These are phyloP conservation scores for Schizochytrium sp. DNA, from an alignment of 108 stramenopile species.

Conservation along the genomic window DNA sequence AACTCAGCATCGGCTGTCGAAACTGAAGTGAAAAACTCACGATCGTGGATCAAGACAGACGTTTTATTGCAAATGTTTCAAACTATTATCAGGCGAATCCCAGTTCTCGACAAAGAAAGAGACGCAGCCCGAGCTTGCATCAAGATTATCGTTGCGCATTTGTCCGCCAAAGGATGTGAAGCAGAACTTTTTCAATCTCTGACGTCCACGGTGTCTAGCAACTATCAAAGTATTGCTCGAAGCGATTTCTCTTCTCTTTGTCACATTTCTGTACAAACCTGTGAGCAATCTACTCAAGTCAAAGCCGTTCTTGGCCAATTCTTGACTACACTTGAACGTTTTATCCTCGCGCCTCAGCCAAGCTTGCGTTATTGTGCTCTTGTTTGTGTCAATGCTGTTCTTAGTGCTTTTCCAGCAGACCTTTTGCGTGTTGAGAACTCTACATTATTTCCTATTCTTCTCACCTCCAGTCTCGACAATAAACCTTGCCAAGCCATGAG, in stretches of 20 bases:
- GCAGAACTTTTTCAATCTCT: too few relatives aligned
- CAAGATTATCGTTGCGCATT: too few relatives aligned
- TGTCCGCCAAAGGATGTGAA: too few relatives aligned
- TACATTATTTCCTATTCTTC: background rate
- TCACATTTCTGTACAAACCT: background rate
- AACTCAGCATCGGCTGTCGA: background rate
- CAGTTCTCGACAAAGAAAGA: too few relatives aligned
- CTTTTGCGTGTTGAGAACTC: background rate
- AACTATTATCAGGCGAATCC: too few relatives aligned
- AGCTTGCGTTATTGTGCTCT: conserved; percentile 10
- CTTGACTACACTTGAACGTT: background rate
- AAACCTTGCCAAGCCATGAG: background rate
- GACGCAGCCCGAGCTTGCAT: too few relatives aligned
- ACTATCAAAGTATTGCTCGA: too few relatives aligned
- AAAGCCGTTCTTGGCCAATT: background rate
- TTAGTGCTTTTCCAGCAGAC: background rate
- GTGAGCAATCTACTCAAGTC: background rate
- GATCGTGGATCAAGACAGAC: too few relatives aligned
- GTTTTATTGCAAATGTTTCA: too few relatives aligned
- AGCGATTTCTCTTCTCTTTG: too few relatives aligned
- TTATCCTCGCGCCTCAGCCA: conserved; percentile 18
- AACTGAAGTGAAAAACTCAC: background rate
- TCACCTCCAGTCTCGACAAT: background rate
- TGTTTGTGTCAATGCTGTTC: conserved; percentile 21
- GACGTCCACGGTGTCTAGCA: too few relatives aligned